Evolutionary conservation across 1,284 basidiomycete species (phyloP).

Genomic region (Tylopilus sp.): DNA sequence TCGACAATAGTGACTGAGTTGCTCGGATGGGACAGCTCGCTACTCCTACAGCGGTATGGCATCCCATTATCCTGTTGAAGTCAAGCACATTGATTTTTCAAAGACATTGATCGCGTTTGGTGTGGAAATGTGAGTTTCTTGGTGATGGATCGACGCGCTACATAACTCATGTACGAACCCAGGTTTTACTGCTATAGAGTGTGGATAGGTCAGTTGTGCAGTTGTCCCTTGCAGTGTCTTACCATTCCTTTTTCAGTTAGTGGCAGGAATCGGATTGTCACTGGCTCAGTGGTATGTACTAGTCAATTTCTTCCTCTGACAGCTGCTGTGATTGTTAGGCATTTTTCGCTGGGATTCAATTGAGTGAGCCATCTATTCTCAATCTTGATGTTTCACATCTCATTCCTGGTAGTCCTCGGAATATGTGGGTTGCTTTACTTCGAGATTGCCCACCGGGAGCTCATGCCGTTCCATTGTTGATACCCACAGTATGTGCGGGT

Average conservation of each 20-base stretch:
- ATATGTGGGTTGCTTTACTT: not conserved
- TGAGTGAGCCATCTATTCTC: not conserved
- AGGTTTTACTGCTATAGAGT: conserved; percentile 14
- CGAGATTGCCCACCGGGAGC: too few relatives aligned
- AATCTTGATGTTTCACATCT: not conserved
- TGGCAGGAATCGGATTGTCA: not conserved
- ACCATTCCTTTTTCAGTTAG: conserved; percentile 9
- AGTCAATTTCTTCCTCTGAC: not conserved
- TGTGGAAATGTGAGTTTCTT: conserved; percentile 3
- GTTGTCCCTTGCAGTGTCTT: not conserved
- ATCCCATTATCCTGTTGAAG: not conserved
- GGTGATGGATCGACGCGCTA: too few relatives aligned
- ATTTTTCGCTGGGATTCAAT: not conserved
- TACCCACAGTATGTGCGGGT: not conserved
- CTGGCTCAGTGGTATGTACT: conserved; percentile 5
- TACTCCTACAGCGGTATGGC: not conserved
- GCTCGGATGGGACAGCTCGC: not conserved
- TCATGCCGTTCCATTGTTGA: not conserved
- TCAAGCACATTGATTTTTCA: not conserved
- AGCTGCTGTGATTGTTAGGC: not conserved
- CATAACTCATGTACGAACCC: not conserved
- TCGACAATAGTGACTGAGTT: not conserved
- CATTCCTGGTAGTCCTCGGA: not conserved
- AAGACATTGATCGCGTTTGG: not conserved
- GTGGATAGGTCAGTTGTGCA: conserved; percentile 5